Conservation (phyloP, 1,139 yeast genomes). For the Blastobotrys malaysiensis region DNA sequence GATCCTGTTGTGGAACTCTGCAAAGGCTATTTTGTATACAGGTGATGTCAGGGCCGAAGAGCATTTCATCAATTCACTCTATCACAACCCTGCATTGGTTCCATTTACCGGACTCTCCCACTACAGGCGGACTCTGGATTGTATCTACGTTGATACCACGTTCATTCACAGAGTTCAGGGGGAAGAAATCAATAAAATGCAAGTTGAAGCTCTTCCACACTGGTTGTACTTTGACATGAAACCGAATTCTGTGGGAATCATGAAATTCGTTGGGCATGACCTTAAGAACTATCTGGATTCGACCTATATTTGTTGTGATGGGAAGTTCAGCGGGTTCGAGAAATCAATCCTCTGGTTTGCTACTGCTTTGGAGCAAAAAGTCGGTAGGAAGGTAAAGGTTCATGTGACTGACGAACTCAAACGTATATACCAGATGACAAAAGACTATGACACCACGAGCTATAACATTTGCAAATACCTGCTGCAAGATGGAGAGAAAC, state of each 20-base stretch:
- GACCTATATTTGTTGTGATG: slow-evolving; percentile 11
- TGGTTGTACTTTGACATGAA: background rate
- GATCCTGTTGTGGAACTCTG: slow-evolving; percentile 44
- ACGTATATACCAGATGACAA: slow-evolving; percentile 24
- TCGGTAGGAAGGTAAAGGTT: slow-evolving; percentile 29
- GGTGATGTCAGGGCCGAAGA: slow-evolving; percentile 58
- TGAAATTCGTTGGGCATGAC: slow-evolving; percentile 42
- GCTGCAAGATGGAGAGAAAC: background rate
- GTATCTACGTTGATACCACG: slow-evolving; percentile 54
- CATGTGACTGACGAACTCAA: slow-evolving; percentile 33
- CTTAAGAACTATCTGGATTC: slow-evolving; percentile 52
- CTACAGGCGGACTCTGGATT: slow-evolving; percentile 38
- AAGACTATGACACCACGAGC: slow-evolving; percentile 2
- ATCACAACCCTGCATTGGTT: slow-evolving; percentile 38
- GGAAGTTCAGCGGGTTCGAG: slow-evolving; percentile 4
- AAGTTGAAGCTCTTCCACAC: background rate
- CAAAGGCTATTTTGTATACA: slow-evolving; percentile 43
- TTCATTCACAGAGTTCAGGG: slow-evolving; percentile 43
- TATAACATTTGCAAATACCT: background rate
- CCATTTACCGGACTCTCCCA: slow-evolving; percentile 46
- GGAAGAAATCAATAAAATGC: background rate
- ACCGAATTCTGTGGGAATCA: slow-evolving; percentile 26
- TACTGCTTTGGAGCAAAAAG: background rate
- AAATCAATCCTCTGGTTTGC: background rate
- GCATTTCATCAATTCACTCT: slow-evolving; percentile 45